Evolutionary conservation across 169 alveolate species (phyloP).

Genomic region (Haemoproteus tartakovskyi): DNA sequence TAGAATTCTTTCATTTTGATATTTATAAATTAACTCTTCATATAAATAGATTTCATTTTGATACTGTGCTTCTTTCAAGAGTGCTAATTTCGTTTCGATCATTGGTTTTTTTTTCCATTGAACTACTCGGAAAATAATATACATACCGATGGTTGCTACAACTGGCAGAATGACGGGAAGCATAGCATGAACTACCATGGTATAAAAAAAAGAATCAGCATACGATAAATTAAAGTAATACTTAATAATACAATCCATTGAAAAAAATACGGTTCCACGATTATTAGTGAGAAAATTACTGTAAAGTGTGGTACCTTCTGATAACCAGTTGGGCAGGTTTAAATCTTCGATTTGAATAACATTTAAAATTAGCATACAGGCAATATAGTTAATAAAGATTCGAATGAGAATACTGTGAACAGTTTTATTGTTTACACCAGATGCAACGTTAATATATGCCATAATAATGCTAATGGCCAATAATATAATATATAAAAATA

Average conservation of each 20-base stretch:
- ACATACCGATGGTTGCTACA: slow-evolving; percentile 74
- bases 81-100: slow-evolving; percentile 65
- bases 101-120: slow-evolving; percentile 19
- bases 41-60: slow-evolving; percentile 23
- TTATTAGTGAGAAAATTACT: slow-evolving; percentile 13
- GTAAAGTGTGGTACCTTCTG: slow-evolving; percentile 19
- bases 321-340: slow-evolving; percentile 67
- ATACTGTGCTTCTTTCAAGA: slow-evolving; percentile 67
- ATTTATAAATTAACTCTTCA: slow-evolving; percentile 69
- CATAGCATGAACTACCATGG: slow-evolving; percentile 76
- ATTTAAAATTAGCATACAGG: slow-evolving; percentile 68
- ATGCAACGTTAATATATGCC: slow-evolving; percentile 75
- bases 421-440: slow-evolving; percentile 73
- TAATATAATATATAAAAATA: slow-evolving; percentile 39
- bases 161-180: slow-evolving; percentile 74
- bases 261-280: slow-evolving; percentile 38
- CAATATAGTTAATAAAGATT: slow-evolving; percentile 70
- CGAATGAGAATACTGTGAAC: slow-evolving; percentile 73
- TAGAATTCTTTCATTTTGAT: slow-evolving; percentile 76
- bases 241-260: slow-evolving; percentile 75
- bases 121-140: slow-evolving; percentile 66
- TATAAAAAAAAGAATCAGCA: slow-evolving; percentile 79
- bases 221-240: slow-evolving; percentile 67
- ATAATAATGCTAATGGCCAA: slow-evolving; percentile 68
- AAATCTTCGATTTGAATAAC: slow-evolving; percentile 65